A percentile compares a stretch with the other conserved stretches of the same genome.
Conservation (phyloP, 257 asterid species). For the Salvia splendens region DNA sequence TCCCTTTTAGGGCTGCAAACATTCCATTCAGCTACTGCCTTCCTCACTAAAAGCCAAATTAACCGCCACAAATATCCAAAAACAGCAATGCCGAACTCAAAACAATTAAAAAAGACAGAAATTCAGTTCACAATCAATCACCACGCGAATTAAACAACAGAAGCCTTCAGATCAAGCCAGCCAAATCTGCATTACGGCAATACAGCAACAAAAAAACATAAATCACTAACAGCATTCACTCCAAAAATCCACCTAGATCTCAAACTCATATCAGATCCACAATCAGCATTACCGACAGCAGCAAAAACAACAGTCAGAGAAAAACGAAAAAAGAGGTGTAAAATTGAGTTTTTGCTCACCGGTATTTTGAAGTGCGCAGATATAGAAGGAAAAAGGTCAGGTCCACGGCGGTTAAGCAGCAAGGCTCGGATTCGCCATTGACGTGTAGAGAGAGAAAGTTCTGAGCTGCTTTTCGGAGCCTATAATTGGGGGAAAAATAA, state of each 20-base stretch:
- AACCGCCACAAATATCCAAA: conserved; percentile 31
- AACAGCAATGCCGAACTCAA: conserved; percentile 33
- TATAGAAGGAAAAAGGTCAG: conserved; percentile 11
- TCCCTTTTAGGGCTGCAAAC: conserved; percentile 17
- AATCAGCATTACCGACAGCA: conserved; percentile 34
- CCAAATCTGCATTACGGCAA: conserved; percentile 51
- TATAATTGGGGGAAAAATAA: conserved; percentile 38
- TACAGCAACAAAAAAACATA: conserved; percentile 22
- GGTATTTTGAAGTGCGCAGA: conserved; percentile 33
- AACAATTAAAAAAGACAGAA: conserved; percentile 1
- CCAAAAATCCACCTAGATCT: conserved; percentile 36
- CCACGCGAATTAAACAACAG: conserved; percentile 32
- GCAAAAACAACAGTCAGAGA: neutral
- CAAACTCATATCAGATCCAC: conserved; percentile 74
- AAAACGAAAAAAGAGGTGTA: neutral
- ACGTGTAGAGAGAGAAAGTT: conserved; percentile 48
- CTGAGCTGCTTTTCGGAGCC: conserved; percentile 47
- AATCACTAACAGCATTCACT: conserved; percentile 25
- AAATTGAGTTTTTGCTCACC: conserved; percentile 37
- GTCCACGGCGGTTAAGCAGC: conserved; percentile 41
- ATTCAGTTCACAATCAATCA: conserved; percentile 28
- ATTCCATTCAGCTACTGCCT: conserved; percentile 33
- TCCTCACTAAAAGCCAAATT: conserved; percentile 30
- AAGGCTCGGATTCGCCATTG: conserved; percentile 56
- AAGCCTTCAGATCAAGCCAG: conserved; percentile 49